Conservation (phyloP, 2,329 filamentous ascomycete species). For the Tricladium varicosporioides region DNA sequence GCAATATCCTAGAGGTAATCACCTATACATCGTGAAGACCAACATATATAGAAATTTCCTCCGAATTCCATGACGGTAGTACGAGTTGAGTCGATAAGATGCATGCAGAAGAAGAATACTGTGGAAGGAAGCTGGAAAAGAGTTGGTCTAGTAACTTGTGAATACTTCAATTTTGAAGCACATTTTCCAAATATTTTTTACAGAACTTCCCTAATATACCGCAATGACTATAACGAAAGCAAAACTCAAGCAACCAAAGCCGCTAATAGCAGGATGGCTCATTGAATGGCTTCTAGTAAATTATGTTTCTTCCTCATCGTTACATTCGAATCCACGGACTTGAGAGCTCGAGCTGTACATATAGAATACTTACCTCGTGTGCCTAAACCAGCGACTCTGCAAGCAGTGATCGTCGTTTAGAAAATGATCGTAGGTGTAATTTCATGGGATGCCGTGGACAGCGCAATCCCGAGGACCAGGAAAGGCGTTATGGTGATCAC, state of each 20-base stretch:
- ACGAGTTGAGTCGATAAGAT: constrained; percentile 50
- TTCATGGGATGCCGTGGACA: not conserved
- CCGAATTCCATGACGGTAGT: constrained; percentile 20
- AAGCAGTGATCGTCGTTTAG: constrained; percentile 43
- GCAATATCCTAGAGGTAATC: constrained; percentile 1
- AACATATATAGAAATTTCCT: constrained; percentile 48
- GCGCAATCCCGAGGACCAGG: constrained; percentile 26
- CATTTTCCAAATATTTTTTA: constrained; percentile 47
- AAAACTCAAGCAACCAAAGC: constrained; percentile 48
- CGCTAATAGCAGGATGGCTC: constrained; percentile 48
- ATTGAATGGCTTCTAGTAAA: constrained; percentile 55
- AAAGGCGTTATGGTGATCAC: constrained; percentile 46
- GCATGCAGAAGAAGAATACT: constrained; percentile 52
- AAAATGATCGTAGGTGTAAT: constrained; percentile 33
- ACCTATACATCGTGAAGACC: constrained; percentile 15
- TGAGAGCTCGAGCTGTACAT: constrained; percentile 46
- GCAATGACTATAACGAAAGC: constrained; percentile 50
- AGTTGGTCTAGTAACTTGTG: not conserved
- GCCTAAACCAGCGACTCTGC: constrained; percentile 44
- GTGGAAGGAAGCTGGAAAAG: constrained; percentile 40
- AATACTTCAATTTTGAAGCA: constrained; percentile 47
- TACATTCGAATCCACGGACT: constrained; percentile 50
- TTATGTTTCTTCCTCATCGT: constrained; percentile 46
- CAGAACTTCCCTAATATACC: constrained; percentile 45
- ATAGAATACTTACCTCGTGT: constrained; percentile 51